Evolutionary conservation across 2,329 filamentous ascomycete species (phyloP).

Genomic region (Neopestalotiopsis sp.): DNA sequence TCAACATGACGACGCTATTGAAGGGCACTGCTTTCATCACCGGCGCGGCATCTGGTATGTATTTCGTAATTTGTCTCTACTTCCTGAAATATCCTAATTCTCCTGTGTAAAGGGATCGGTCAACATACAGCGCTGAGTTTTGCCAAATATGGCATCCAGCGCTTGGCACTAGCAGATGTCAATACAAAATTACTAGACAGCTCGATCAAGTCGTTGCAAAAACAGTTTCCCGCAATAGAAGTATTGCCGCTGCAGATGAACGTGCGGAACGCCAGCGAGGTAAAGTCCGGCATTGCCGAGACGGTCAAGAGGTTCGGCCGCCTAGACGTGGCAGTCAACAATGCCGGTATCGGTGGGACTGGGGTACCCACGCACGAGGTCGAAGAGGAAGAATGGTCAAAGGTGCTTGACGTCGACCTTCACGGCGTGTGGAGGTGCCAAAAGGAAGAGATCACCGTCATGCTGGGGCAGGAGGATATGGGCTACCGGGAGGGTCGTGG

Average conservation of each 20-base stretch:
- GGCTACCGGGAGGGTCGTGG: constrained; percentile 50
- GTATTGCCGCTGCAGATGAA: constrained; percentile 50
- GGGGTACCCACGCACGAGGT: constrained; percentile 50
- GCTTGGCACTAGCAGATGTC: constrained; percentile 53
- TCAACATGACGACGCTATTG: constrained; percentile 44
- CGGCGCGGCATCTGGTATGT: constrained; percentile 51
- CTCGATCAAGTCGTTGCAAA: constrained; percentile 40
- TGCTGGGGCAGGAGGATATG: constrained; percentile 55
- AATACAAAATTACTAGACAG: constrained; percentile 39
- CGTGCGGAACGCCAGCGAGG: constrained; percentile 48
- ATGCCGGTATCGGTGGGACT: constrained; percentile 55
- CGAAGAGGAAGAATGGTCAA: constrained; percentile 52
- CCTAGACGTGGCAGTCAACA: constrained; percentile 62
- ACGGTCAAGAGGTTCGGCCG: constrained; percentile 53
- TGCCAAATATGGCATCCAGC: constrained; percentile 51
- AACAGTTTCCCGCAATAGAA: constrained; percentile 44
- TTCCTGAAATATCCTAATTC: constrained; percentile 11
- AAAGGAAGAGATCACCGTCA: constrained; percentile 54
- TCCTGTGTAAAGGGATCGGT: constrained; percentile 50
- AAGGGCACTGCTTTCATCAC: constrained; percentile 55
- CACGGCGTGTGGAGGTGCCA: constrained; percentile 64
- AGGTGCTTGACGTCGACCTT: constrained; percentile 58
- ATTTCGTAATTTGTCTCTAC: neutral
- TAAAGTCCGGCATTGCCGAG: constrained; percentile 48
- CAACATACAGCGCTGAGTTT: constrained; percentile 51